These are phyloP conservation scores for Ettlia oleoabundans DNA, from an alignment of 139 green algal genomes.

Conservation along the genomic window DNA sequence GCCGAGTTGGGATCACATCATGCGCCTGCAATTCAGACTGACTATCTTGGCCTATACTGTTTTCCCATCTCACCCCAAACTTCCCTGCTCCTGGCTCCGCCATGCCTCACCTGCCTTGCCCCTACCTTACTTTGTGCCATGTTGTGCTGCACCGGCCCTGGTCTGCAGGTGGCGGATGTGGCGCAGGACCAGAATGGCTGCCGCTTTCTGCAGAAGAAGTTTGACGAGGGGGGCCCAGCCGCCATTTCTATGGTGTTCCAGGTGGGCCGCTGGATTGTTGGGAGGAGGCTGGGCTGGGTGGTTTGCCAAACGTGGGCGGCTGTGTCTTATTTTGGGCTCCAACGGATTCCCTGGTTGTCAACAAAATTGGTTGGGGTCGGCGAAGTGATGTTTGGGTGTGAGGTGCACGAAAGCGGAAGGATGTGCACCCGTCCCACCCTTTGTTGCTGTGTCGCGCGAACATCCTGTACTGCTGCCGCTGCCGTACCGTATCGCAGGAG, in stretches of 20 bases:
- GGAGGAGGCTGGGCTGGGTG: not conserved
- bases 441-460: too few species aligned
- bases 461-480: not conserved
- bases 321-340: too few species aligned
- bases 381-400: too few species aligned
- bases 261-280: slow-evolving; percentile 41
- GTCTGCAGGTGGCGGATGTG: slow-evolving; percentile 81
- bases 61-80: too few species aligned
- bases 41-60: too few species aligned
- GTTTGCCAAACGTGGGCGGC: not conserved
- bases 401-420: too few species aligned
- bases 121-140: not conserved
- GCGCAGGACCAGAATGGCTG: slow-evolving; percentile 98
- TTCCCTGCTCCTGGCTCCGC: not conserved
- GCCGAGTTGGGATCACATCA: too few species aligned
- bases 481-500: slow-evolving; percentile 42
- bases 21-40: too few species aligned
- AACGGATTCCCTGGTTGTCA: too few species aligned
- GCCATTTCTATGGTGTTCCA: slow-evolving; percentile 81
- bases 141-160: too few species aligned
- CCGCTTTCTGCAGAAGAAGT: slow-evolving; percentile 97
- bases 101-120: not conserved
- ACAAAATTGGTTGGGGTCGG: too few species aligned
- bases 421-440: too few species aligned
- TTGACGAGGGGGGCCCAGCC: slow-evolving; percentile 91